Base-by-base conservation (phyloP, 495 filamentous ascomycete genomes). In the Aspergillus leporis region DNA sequence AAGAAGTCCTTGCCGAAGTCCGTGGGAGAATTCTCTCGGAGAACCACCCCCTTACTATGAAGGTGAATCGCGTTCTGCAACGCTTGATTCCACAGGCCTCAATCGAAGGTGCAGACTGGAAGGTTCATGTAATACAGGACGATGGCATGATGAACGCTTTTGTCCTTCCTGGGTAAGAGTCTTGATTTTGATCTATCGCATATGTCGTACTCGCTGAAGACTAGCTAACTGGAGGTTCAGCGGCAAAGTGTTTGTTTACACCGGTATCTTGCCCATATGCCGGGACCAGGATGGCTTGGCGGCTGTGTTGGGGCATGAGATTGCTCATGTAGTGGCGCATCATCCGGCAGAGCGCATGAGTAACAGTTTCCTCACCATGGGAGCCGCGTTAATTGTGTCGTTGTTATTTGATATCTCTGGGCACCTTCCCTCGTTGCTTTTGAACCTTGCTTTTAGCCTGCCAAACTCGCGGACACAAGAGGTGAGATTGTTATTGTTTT, bases 241-340 rank as follows among this genome's bases (percentile, higher is more conserved):
- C 8, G 93, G 92, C 2, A 95, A 96, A 65, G 92, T 98, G 18
- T 97, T 97, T 65, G 93, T 98, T 5, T 96, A 89, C 62, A 90
- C 84, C 36, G 89, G 93, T 19, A 89, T 98, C 19, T 66, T 98
- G 46, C 84, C 84, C 2, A 77, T 96, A 16, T 90, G 89, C 48
- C 55, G 76, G 43, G 83, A 80, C 52, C 90, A 96, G 34, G 83
- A 90, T 62, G 90, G 88, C 0, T 73, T 97, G 18, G 93, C 93
- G 14, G 84, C 91, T 3, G 89, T 97, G 1, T 74, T 97, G 8
- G 91, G 90, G 6, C 93, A 98, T 69, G 93, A 97, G 75, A 96
- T 98, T 58, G 90, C 91, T n/a, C 93, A 98, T 67, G 90, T 90
- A 38, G 76, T 96, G 1, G 92, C 92, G 1, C 85, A 86, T 38